Evolutionary conservation across 345 rosid genomes (phyloP), one percentile per base, ranked within the genome.

Genomic region (Populus nigra): DNA sequence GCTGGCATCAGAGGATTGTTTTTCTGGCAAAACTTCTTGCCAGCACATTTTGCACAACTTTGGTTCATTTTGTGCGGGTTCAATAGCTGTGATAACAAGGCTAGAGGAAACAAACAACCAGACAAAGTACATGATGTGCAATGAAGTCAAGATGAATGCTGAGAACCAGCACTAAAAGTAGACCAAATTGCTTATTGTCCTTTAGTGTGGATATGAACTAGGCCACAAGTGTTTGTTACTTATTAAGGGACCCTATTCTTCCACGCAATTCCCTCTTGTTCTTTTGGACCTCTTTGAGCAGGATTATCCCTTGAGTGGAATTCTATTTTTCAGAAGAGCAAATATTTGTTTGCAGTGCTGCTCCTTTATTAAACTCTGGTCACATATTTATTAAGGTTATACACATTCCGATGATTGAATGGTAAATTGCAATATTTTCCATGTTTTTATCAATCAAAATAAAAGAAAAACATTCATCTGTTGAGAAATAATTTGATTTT

Each of bases 401-500:
- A 33, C 69, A 27, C 69, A 65, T 27, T 33, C 39, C 22, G 47
- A 41, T 41, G 47, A 41, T 41, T 41, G 47, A 41, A 41, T 41
- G 45, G 13, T 3, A 41, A 4, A 31, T 65, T 16, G 22, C 33
- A n/a, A 20, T 31, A 65, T 27, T 65, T 65, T 18, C 39, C 35
- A 35, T 16, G 69, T 35, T 65, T 65, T 5, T 65, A 3, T 31
- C 35, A 31, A 20, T 38, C 50, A 22, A 69, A 25, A 69, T 22
- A n/a, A 10, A 69, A 41, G 12, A 20, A n/a, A 41, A 73, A 47
- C 25, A 17, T 5, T 18, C 15, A 31, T n/a, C 25, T 55, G 2
- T 18, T 47, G 33, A 69, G 74, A 33, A 36, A 80, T 79, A 18
- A 15, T 73, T 43, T 76, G 53, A 50, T 13, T 67, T 57, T 39